Percentiles rank a stretch among this genome's conserved stretches.
These are phyloP conservation scores for Prototheca wickerhamii DNA, from an alignment of 163 green algal species.

Conservation along the genomic window DNA sequence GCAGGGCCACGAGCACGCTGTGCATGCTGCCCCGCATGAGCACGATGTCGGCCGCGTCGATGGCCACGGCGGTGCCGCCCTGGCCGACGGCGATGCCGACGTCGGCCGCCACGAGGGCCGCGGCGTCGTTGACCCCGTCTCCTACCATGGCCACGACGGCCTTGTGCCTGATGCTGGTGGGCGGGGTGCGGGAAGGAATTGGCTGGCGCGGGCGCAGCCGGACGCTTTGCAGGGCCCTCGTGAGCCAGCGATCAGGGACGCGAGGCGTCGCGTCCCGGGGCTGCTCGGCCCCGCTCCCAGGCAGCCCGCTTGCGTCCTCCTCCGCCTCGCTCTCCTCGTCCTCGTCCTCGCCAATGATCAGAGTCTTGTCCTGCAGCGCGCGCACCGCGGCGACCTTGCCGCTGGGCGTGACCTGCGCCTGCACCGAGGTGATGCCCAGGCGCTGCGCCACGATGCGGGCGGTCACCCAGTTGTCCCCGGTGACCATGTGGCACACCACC, in stretches of 20 bases:
- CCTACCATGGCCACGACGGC: conserved; percentile 83
- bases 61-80: conserved; percentile 70
- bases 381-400: conserved; percentile 29
- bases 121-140: conserved; percentile 94
- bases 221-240: too few relatives aligned
- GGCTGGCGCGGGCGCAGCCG: background rate
- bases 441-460: conserved; percentile 44
- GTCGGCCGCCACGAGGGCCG: conserved; percentile 81
- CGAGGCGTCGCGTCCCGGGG: background rate
- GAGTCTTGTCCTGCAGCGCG: conserved; percentile 24
- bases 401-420: conserved; percentile 39
- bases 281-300: background rate
- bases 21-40: conserved; percentile 72
- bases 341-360: background rate
- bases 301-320: background rate
- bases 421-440: conserved; percentile 45
- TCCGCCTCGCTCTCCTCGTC: background rate
- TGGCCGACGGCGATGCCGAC: conserved; percentile 88
- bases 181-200: background rate
- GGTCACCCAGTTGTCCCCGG: conserved; percentile 67
- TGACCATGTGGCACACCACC: conserved; percentile 52
- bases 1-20: conserved; percentile 64
- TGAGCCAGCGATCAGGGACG: too few relatives aligned
- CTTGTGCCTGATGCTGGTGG: background rate
- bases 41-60: conserved; percentile 82